Conservation (phyloP, 2,329 filamentous ascomycete species). For the Harringtonia aguacate region DNA sequence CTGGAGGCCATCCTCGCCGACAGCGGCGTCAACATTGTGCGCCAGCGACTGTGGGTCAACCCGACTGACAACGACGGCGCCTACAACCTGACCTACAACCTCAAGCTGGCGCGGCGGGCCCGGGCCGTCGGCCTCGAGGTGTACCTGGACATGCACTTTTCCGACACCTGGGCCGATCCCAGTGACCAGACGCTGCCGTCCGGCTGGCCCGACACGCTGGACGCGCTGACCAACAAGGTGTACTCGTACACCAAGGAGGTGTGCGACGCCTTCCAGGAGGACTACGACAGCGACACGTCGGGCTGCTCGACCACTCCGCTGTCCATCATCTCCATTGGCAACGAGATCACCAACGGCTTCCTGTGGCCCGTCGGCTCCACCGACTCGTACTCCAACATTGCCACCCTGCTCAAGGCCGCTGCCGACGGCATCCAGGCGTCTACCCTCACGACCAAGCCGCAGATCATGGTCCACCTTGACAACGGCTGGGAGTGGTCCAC, state of each 20-base stretch:
- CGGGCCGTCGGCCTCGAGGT: slow-evolving; percentile 50
- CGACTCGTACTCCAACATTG: slow-evolving; percentile 40
- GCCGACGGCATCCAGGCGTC: slow-evolving; percentile 51
- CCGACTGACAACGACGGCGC: slow-evolving; percentile 27
- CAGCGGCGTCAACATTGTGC: slow-evolving; percentile 57
- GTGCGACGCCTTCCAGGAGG: slow-evolving; percentile 45
- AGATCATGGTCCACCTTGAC: slow-evolving; percentile 57
- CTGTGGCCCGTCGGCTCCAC: slow-evolving; percentile 56
- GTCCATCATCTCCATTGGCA: slow-evolving; percentile 57
- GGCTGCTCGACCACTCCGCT: too few relatives aligned
- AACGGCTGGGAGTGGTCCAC: slow-evolving; percentile 63
- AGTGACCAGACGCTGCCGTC: slow-evolving; percentile 49
- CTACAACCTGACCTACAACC: slow-evolving; percentile 61
- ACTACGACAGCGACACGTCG: slow-evolving; percentile 28
- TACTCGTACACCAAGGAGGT: slow-evolving; percentile 60
- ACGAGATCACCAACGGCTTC: slow-evolving; percentile 59
- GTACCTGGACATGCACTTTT: slow-evolving; percentile 54
- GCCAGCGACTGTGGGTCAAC: slow-evolving; percentile 64
- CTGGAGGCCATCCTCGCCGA: slow-evolving; percentile 53
- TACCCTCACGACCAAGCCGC: slow-evolving; percentile 44
- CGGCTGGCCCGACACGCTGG: slow-evolving; percentile 49
- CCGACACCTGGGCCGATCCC: slow-evolving; percentile 63
- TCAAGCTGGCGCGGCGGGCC: slow-evolving; percentile 55
- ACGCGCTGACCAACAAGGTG: slow-evolving; percentile 47
- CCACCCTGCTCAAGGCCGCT: slow-evolving; percentile 52